These are phyloP conservation scores for Paspalum vaginatum DNA, from an alignment of 176 grass and related monocot species.

Conservation along the genomic window DNA sequence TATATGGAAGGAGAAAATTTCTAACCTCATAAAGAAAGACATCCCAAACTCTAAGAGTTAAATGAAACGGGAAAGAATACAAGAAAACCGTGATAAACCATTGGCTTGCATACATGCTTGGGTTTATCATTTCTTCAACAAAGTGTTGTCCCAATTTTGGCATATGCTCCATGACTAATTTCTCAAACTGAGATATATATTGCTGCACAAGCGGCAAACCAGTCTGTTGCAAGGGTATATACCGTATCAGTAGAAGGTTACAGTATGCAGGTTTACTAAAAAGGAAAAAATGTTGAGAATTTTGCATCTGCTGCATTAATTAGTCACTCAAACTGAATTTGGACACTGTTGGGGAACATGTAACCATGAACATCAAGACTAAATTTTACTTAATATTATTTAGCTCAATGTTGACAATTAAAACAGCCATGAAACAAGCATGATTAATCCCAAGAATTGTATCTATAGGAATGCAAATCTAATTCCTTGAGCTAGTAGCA, in stretches of 20 bases:
- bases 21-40: slow-evolving; percentile 93
- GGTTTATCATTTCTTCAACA: slow-evolving; percentile 92
- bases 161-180: slow-evolving; percentile 77
- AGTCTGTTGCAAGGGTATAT: slow-evolving; percentile 42
- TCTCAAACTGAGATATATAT: slow-evolving; percentile 82
- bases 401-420: too few relatives aligned
- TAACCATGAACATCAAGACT: too few relatives aligned
- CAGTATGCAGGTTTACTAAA: slow-evolving; percentile 11
- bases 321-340: neutral
- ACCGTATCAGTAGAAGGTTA: neutral
- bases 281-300: neutral
- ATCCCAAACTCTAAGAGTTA: slow-evolving; percentile 64
- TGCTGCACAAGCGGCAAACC: slow-evolving; percentile 85
- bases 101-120: slow-evolving; percentile 97
- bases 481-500: neutral
- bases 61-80: slow-evolving; percentile 82
- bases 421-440: neutral
- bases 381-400: too few relatives aligned
- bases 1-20: slow-evolving; percentile 22
- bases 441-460: neutral
- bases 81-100: slow-evolving; percentile 99
- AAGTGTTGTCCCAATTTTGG: slow-evolving; percentile 91
- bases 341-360: too few relatives aligned
- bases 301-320: neutral
- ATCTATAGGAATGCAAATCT: neutral